These are phyloP conservation scores for Knoxdaviesia proteae DNA, from an alignment of 2,329 filamentous ascomycete genomes.

Conservation along the genomic window DNA sequence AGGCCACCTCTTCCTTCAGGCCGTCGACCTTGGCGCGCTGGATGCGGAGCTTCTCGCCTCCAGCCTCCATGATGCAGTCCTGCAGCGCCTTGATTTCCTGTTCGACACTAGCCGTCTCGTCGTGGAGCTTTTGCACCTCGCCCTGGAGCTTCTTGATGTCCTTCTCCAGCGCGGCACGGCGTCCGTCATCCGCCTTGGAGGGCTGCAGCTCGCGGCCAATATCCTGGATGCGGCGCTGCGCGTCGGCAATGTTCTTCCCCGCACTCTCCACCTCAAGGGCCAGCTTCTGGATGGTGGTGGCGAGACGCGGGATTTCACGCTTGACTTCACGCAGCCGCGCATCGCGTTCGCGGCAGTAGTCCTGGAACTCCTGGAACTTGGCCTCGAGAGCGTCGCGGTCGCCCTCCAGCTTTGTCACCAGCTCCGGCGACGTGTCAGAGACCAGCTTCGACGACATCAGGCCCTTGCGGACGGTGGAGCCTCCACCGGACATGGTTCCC, in stretches of 20 bases:
- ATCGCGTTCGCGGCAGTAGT: constrained; percentile 66
- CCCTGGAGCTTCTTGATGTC: constrained; percentile 55
- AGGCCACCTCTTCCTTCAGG: constrained; percentile 66
- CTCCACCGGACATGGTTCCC: constrained; percentile 96
- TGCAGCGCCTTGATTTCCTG: constrained; percentile 83
- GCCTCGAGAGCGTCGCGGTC: constrained; percentile 73
- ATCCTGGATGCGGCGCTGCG: constrained; percentile 69
- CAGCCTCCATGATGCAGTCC: constrained; percentile 95
- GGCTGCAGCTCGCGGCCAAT: constrained; percentile 62
- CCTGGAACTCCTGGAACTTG: constrained; percentile 66
- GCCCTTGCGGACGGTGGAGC: constrained; percentile 71
- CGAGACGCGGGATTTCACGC: constrained; percentile 61
- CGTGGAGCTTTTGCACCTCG: constrained; percentile 60
- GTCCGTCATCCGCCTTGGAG: constrained; percentile 58
- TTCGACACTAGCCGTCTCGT: constrained; percentile 76
- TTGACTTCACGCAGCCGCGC: constrained; percentile 48
- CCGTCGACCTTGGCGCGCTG: constrained; percentile 84
- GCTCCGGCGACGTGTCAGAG: constrained; percentile 70
- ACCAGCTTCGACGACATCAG: constrained; percentile 93
- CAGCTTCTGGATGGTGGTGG: constrained; percentile 84
- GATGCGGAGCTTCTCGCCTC: constrained; percentile 74
- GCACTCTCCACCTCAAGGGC: constrained; percentile 73
- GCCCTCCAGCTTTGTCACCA: constrained; percentile 67
- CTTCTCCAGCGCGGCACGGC: constrained; percentile 52
- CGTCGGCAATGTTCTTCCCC: constrained; percentile 64